Base-by-base conservation (phyloP, 371 early-diverging fungal species). In the Haplosporangium sp. region DNA sequence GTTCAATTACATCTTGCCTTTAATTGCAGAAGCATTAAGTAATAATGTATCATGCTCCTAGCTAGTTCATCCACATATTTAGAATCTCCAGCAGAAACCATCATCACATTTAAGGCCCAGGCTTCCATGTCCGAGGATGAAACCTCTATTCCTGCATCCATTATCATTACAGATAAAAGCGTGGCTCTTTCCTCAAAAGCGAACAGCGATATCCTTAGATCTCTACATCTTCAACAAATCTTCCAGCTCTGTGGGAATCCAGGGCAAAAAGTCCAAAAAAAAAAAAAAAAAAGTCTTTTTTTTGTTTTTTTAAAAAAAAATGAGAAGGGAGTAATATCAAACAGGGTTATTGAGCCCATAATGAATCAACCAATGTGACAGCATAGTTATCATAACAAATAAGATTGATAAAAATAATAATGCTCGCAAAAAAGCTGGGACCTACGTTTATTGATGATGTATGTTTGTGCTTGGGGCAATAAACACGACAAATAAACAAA, bases 121-220 rank as follows among this genome's bases (percentile, higher is more conserved):
- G 47, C 56, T n/a, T 17, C 57, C 53, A 70, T 56, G 70, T 69
- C 70, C 3, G 63, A 69, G 42, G 70, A 65, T 17, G 71, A 67
- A 37, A 13, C 55, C 11, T 63, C 63, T 3, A 55, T 66, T 2
- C 63, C 34, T 2, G 20, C 63, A 20, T 19, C 64, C 19, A 59
- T 55, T 39, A 20, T 37, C 47, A 45, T 42, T 10, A 52, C 62
- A 15, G 66, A 34, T n/a, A 56, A 39, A 39, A 53, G 10, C 17
- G 19, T 40, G 19, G 61, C 27, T 48, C 27, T 19, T 50, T 34
- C 62, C 3, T 6, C 39, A 34, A 37, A 52, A 2, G 38, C 55
- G 10, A 38, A 19, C n/a, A 48, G 2, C 20, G 63, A 48, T 9
- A 60, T 20, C 0, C 20, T 39, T 20, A 44, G 34, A 19, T 45